phyloP scores from a whole-genome alignment of 495 filamentous ascomycete species.

The Hypoxylon fuscum region DNA sequence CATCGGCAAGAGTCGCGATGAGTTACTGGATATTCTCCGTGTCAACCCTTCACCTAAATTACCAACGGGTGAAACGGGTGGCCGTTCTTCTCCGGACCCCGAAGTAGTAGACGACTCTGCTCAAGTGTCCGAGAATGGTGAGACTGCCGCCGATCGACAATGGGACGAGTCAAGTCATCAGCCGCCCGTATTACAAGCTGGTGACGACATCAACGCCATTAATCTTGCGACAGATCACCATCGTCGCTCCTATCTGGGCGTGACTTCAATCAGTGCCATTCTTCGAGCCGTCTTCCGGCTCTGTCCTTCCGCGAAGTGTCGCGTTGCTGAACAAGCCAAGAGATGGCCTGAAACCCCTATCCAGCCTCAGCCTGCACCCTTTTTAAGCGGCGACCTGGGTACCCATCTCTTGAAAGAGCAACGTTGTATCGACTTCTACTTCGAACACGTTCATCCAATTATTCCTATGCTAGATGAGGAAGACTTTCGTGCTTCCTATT shows the following conservation, averaged over 20 bases:
- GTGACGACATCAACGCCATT: conserved; percentile 41
- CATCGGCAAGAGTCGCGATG: conserved; percentile 33
- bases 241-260: conserved; percentile 37
- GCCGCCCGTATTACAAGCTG: conserved; percentile 25
- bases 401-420: conserved; percentile 37
- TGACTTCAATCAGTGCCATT: conserved; percentile 40
- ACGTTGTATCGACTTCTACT: conserved; percentile 42
- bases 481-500: conserved; percentile 35
- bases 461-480: conserved; percentile 41
- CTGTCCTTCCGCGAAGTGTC: conserved; percentile 36
- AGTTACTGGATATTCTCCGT: conserved; percentile 29
- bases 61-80: neutral
- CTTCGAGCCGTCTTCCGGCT: conserved; percentile 36
- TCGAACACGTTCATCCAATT: conserved; percentile 40
- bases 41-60: neutral
- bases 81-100: conserved; percentile 14
- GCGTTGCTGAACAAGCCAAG: conserved; percentile 35
- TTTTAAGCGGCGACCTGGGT: conserved; percentile 22
- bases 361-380: conserved; percentile 18
- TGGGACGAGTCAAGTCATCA: conserved; percentile 42
- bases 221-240: conserved; percentile 40
- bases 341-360: conserved; percentile 28
- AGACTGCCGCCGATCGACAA: conserved; percentile 30
- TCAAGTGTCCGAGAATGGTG: conserved; percentile 37
- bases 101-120: conserved; percentile 33